These are phyloP conservation scores for Reutealis trisperma DNA, from an alignment of 345 rosid genomes.

Conservation along the genomic window DNA sequence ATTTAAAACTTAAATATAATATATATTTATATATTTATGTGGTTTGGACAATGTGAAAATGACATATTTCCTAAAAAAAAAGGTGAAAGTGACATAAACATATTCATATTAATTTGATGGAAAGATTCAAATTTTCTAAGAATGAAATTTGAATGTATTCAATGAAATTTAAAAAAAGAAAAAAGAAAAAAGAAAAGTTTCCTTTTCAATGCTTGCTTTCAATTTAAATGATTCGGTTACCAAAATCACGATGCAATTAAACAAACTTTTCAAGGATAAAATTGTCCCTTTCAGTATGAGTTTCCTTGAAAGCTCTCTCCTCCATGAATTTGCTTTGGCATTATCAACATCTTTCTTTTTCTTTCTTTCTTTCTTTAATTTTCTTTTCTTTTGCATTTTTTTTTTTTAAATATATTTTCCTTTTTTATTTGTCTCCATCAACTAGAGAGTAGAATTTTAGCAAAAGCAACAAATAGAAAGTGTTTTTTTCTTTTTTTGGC, in stretches of 20 bases:
- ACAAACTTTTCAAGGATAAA: background rate
- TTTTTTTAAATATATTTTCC: too few relatives aligned
- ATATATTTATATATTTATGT: too few relatives aligned
- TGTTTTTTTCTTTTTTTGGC: background rate
- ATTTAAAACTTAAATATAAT: too few relatives aligned
- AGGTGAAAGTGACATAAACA: background rate
- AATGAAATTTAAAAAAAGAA: too few relatives aligned
- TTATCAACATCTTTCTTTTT: slow-evolving; percentile 21
- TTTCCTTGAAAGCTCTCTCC: slow-evolving; percentile 29
- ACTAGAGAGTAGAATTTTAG: background rate
- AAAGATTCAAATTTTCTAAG: too few relatives aligned
- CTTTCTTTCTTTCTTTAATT: background rate
- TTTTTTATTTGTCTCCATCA: background rate
- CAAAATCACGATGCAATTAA: background rate
- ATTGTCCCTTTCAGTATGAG: slow-evolving; percentile 22
- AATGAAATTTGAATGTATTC: too few relatives aligned
- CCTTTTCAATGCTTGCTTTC: slow-evolving; percentile 7
- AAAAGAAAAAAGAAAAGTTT: background rate
- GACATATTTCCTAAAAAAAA: background rate
- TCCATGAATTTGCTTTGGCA: slow-evolving; percentile 18
- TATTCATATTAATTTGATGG: background rate
- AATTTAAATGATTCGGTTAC: background rate
- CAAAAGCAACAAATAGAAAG: background rate
- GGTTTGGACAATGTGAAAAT: too few relatives aligned
- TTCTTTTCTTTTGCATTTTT: too few relatives aligned